Evolutionary conservation across 306 rosid genomes (phyloP).

Genomic region (Fragaria ananassa): DNA sequence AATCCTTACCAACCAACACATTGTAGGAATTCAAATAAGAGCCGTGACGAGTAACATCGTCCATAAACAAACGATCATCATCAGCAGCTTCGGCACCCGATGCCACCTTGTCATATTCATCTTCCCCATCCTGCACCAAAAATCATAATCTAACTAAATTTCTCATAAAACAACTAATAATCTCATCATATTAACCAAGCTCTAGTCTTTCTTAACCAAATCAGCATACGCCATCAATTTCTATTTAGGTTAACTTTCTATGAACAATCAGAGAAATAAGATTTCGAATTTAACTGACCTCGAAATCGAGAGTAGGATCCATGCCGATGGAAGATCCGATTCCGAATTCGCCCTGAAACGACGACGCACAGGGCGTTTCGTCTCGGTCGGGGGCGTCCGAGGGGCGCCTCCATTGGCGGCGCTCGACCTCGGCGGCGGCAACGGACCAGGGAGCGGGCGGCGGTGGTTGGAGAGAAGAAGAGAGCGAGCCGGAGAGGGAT

Average conservation of each 20-base stretch:
- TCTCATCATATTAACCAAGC: background rate
- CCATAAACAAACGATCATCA: conserved; percentile 28
- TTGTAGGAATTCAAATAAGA: conserved; percentile 33
- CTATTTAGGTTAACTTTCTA: background rate
- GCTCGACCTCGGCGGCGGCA: conserved; percentile 33
- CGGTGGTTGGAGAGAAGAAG: background rate
- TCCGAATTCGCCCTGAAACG: conserved; percentile 27
- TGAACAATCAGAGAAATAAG: background rate
- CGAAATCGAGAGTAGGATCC: conserved; percentile 37
- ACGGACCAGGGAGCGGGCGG: conserved; percentile 33
- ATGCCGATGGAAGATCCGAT: conserved; percentile 35
- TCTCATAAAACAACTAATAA: too few species aligned
- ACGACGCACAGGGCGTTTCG: conserved; percentile 29
- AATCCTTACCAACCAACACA: conserved; percentile 28
- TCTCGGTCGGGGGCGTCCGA: conserved; percentile 26
- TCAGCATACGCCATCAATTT: background rate
- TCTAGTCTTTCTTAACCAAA: background rate
- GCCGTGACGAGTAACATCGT: conserved; percentile 9
- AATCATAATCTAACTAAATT: background rate
- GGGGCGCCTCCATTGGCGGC: conserved; percentile 31
- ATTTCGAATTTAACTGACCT: conserved; percentile 9
- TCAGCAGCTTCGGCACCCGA: conserved; percentile 19
- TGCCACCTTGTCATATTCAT: conserved; percentile 40
- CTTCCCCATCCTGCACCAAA: conserved; percentile 35
- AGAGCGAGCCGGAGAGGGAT: conserved; percentile 22